Conservation (phyloP, 2,329 filamentous ascomycete species). For the Metarhizium anisopliae region DNA sequence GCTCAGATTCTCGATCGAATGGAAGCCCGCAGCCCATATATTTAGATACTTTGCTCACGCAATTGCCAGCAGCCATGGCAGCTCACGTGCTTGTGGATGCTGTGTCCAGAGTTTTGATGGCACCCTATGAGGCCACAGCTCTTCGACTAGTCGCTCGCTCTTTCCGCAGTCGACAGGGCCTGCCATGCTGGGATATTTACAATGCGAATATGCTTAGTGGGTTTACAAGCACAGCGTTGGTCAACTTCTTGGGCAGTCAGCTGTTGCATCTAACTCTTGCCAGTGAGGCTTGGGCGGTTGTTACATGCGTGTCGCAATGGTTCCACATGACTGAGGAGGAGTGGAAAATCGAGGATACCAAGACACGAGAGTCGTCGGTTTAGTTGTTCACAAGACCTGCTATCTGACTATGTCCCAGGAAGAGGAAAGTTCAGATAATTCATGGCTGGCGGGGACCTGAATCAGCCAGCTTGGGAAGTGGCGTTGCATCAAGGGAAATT, state of each 20-base stretch:
- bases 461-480: neutral
- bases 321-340: constrained; percentile 34
- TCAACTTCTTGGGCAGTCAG: constrained; percentile 39
- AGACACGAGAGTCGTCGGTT: neutral
- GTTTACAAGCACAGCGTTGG: constrained; percentile 27
- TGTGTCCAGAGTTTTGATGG: constrained; percentile 30
- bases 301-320: constrained; percentile 28
- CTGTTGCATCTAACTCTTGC: constrained; percentile 34
- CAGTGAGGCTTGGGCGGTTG: constrained; percentile 35
- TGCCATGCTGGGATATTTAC: constrained; percentile 30
- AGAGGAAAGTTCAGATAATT: neutral
- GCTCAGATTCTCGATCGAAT: constrained; percentile 18
- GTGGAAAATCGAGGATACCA: constrained; percentile 27
- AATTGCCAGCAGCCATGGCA: constrained; percentile 38
- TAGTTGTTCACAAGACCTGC: neutral
- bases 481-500: neutral
- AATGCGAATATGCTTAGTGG: constrained; percentile 25
- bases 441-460: neutral
- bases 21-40: constrained; percentile 26
- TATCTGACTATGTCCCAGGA: neutral
- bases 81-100: constrained; percentile 37
- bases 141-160: constrained; percentile 35
- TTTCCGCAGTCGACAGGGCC: constrained; percentile 29
- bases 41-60: constrained; percentile 39
- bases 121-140: constrained; percentile 37